A percentile compares a stretch with the other conserved stretches of the same genome.
These are phyloP conservation scores for Daldinia loculata DNA, from an alignment of 495 filamentous ascomycete genomes.

Conservation along the genomic window DNA sequence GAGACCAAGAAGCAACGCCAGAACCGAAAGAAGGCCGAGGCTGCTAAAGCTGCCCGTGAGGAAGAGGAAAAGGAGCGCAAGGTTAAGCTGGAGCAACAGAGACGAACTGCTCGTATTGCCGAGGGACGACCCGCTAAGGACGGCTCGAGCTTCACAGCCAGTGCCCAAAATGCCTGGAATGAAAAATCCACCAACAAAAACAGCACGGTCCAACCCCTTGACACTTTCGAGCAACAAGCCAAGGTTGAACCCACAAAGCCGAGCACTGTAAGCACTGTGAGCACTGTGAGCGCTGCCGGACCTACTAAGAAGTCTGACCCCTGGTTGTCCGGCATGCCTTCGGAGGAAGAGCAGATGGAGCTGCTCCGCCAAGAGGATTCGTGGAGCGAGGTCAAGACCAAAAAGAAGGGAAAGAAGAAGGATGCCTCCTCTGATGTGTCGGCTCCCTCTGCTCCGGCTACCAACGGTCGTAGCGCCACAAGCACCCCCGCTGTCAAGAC, in stretches of 20 bases:
- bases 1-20: conserved; percentile 94
- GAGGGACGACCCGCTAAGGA: conserved; percentile 83
- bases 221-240: conserved; percentile 71
- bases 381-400: conserved; percentile 81
- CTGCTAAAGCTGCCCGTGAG: conserved; percentile 72
- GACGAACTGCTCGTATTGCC: conserved; percentile 77
- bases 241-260: conserved; percentile 40
- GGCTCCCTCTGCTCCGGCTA: conserved; percentile 21
- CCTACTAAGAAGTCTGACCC: conserved; percentile 47
- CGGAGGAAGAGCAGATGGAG: conserved; percentile 87
- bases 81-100: conserved; percentile 77
- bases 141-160: conserved; percentile 64
- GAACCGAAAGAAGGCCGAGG: conserved; percentile 82
- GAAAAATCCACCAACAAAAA: conserved; percentile 65
- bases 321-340: conserved; percentile 70
- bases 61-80: conserved; percentile 78
- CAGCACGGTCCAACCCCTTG: conserved; percentile 68
- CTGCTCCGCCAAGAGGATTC: conserved; percentile 69
- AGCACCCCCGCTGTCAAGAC: conserved; percentile 41
- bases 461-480: conserved; percentile 39
- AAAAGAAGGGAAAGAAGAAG: conserved; percentile 63
- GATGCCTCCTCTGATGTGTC: conserved; percentile 42
- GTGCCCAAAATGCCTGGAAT: conserved; percentile 59
- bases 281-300: conserved; percentile 35
- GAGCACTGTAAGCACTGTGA: conserved; percentile 30